Evolutionary conservation across 2,329 filamentous ascomycete genomes (phyloP).

Genomic region (Colletotrichum orchidophilum): DNA sequence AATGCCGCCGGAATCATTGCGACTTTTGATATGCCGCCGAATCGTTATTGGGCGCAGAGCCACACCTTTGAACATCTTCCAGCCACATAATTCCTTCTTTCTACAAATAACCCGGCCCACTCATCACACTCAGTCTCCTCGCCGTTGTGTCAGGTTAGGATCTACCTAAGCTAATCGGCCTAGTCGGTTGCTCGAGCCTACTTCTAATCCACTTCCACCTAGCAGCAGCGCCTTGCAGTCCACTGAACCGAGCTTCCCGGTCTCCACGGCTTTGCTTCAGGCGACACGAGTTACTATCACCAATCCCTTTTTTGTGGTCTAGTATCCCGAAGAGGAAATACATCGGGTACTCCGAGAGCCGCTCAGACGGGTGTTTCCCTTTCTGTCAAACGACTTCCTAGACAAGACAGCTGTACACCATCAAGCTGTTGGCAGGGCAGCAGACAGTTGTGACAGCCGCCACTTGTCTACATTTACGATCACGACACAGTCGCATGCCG

Average conservation of each 20-base stretch:
- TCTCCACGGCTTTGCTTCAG: neutral
- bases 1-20: neutral
- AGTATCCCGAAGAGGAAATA: conserved; percentile 7
- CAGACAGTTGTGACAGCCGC: conserved; percentile 21
- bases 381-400: conserved; percentile 14
- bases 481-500: neutral
- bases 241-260: neutral
- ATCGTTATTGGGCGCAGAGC: neutral
- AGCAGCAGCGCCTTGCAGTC: neutral
- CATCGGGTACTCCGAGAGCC: neutral
- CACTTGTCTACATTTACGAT: conserved; percentile 4
- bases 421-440: conserved; percentile 7
- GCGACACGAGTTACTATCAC: neutral
- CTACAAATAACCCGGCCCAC: neutral
- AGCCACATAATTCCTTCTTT: neutral
- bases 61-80: neutral
- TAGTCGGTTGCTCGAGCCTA: conserved; percentile 10
- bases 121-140: neutral
- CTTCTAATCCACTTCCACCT: neutral
- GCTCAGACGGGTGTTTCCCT: conserved; percentile 18
- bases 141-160: conserved; percentile 16
- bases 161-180: neutral
- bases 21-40: neutral
- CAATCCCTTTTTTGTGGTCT: neutral
- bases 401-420: conserved; percentile 26